Evolutionary conservation across 2,329 filamentous ascomycete genomes (phyloP), one percentile per base, ranked within the genome.

Genomic region (Colletotrichum orbiculare): DNA sequence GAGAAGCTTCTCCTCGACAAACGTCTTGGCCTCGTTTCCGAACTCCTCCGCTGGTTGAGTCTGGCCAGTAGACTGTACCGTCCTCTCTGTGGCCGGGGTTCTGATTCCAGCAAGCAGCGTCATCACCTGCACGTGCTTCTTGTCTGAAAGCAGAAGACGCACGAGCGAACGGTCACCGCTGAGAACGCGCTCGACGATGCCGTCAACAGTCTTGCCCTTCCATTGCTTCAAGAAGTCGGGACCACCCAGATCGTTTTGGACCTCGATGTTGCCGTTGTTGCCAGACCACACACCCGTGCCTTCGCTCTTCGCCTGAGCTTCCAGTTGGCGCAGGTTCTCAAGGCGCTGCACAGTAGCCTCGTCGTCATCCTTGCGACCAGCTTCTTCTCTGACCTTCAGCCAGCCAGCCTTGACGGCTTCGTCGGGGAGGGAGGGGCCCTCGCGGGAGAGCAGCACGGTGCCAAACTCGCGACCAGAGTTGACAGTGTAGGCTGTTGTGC

Each of bases 311-410:
- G 96, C 96, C 70, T 91, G 87, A 47, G 87, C 83, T 78, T 98
- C 94, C 39, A 95, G 82, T 52, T 85, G 84, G 70, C 93, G 90
- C 66, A 99, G 87, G 72, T 88, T 90, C 71, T 96, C 91, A 33
- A 99, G 83, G 66, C 91, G 86, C 68, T 89, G 81, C 35, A 86
- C 83, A 8, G 90, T 85, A 55, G 94, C 90, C 63, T 96, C 91
- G 2, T 90, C 89, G 64, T 97, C 94, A 70, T 97, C 94, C 75
- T 95, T 96, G 69, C 91, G 90, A 67, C 94, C 94, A 64, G 95
- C 94, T 78, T 99, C 96, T 73, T 99, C 96, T 69, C 96, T 89
- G 66, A 99, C 87, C 81, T 96, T 97, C 68, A 94, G 82, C 94
- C 94, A 97, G 70, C 96, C 96, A 72, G 94, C 92, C 74, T 93